Evolutionary conservation across 148 eudicot species (phyloP).

Genomic region (Simmondsia chinensis): DNA sequence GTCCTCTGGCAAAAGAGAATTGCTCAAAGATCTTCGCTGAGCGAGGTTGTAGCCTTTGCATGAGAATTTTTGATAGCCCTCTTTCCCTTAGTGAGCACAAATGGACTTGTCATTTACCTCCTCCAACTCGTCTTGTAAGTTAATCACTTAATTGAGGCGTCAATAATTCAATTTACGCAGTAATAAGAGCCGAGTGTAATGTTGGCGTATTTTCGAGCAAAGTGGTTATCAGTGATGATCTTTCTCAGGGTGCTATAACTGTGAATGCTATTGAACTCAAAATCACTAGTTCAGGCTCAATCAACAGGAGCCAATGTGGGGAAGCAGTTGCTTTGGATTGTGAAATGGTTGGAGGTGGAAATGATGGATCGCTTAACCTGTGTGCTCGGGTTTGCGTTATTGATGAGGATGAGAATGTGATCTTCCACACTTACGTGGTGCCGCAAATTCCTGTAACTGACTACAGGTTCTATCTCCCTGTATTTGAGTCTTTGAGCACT

Average conservation of each 20-base stretch:
- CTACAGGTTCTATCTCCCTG: conserved; percentile 44
- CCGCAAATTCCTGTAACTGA: conserved; percentile 62
- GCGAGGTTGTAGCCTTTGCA: conserved; percentile 54
- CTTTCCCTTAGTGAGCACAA: conserved; percentile 38
- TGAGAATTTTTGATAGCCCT: conserved; percentile 43
- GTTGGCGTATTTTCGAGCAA: too few relatives aligned
- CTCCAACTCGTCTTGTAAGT: conserved; percentile 53
- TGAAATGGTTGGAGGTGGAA: conserved; percentile 90
- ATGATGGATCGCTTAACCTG: conserved; percentile 59
- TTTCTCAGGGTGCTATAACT: conserved; percentile 31
- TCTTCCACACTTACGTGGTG: conserved; percentile 63
- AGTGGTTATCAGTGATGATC: too few relatives aligned
- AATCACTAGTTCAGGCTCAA: conserved; percentile 8
- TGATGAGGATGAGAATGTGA: conserved; percentile 56
- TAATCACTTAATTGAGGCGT: not conserved
- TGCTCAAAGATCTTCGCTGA: conserved; percentile 45
- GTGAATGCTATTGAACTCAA: conserved; percentile 12
- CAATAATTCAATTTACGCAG: too few relatives aligned
- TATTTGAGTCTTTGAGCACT: conserved; percentile 1
- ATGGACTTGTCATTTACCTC: conserved; percentile 34
- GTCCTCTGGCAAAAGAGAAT: conserved; percentile 42
- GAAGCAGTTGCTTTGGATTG: conserved; percentile 65
- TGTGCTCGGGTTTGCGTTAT: conserved; percentile 78
- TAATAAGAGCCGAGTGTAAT: too few relatives aligned
- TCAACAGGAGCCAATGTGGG: conserved; percentile 6